A percentile compares a stretch with the other conserved stretches of the same genome.
phyloP scores from a whole-genome alignment of 306 rosid species.

The Citrullus amarus region DNA sequence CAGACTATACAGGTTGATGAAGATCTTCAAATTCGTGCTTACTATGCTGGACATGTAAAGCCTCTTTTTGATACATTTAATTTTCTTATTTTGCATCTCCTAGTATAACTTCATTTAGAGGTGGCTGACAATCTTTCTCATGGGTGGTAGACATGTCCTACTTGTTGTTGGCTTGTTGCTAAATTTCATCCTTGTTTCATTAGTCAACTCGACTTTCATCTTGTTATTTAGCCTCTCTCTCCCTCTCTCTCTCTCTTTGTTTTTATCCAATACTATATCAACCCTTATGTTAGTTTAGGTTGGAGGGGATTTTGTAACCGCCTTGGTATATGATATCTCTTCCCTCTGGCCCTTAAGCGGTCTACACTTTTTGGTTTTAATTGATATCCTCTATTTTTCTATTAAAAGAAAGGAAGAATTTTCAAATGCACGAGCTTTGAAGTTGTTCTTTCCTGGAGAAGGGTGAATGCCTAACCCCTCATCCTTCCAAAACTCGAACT shows the following conservation, averaged over 20 bases:
- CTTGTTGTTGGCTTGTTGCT: not conserved
- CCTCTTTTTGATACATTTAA: constrained; percentile 6
- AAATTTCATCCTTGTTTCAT: not conserved
- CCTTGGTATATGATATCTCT: not conserved
- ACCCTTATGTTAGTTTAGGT: not conserved
- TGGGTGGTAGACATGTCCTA: not conserved
- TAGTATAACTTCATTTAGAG: not conserved
- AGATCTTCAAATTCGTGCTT: constrained; percentile 85
- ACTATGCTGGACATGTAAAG: constrained; percentile 94
- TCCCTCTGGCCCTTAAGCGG: not conserved
- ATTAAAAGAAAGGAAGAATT: not conserved
- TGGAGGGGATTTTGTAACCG: not conserved
- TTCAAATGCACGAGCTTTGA: not conserved
- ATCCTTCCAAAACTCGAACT: not conserved
- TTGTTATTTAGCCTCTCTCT: not conserved
- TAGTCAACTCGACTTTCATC: not conserved
- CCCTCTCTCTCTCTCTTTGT: not conserved
- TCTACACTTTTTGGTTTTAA: not conserved
- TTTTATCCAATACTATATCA: not conserved
- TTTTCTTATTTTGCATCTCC: not conserved
- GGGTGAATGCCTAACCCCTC: not conserved
- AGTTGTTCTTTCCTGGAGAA: not conserved
- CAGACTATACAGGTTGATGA: constrained; percentile 76
- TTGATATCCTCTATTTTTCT: not conserved
- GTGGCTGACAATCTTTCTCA: not conserved